A percentile compares a stretch with the other conserved stretches of the same genome.
phyloP scores from a whole-genome alignment of 306 rosid genomes.

The Prosopis cineraria region DNA sequence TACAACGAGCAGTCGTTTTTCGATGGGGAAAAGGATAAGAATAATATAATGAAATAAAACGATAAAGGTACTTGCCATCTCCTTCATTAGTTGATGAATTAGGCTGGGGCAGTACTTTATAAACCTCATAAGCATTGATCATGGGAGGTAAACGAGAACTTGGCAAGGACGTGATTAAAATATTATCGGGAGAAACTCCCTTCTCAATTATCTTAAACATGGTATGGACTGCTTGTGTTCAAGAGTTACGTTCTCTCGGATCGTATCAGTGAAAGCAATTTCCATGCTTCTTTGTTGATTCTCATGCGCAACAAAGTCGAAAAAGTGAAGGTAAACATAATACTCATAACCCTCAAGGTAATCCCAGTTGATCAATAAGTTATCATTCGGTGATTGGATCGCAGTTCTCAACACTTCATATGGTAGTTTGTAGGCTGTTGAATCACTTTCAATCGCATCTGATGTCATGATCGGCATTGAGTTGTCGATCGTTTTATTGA shows the following conservation, averaged over 20 bases:
- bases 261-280: not conserved
- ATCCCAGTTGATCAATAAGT: not conserved
- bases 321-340: conserved; percentile 23
- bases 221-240: not conserved
- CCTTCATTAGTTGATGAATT: not conserved
- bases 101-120: not conserved
- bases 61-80: conserved; percentile 23
- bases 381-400: not conserved
- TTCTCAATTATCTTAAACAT: not conserved
- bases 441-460: not conserved
- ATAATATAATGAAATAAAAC: not conserved
- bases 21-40: too few relatives aligned
- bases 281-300: not conserved
- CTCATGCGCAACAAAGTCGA: not conserved
- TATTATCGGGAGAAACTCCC: not conserved
- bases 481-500: not conserved
- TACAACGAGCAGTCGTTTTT: too few relatives aligned
- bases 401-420: conserved; percentile 24
- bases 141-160: conserved; percentile 2
- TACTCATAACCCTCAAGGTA: not conserved
- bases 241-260: not conserved
- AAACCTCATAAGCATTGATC: conserved; percentile 30
- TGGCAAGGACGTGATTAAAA: not conserved
- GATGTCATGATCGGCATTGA: not conserved
- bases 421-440: not conserved